Evolutionary conservation across 2,329 filamentous ascomycete genomes (phyloP).

Genomic region (Pseudocercospora fuligena): DNA sequence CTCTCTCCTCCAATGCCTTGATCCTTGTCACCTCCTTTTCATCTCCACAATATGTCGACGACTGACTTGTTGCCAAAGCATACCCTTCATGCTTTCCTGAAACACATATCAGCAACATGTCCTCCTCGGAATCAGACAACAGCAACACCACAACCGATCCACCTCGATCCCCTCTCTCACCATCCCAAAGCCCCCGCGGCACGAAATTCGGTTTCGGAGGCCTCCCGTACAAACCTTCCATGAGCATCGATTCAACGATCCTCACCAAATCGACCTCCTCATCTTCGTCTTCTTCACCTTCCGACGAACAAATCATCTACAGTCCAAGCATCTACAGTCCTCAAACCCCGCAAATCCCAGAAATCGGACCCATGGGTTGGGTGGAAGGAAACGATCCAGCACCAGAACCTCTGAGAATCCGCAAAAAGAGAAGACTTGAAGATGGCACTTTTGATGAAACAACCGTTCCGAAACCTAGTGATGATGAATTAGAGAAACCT

Average conservation of each 20-base stretch:
- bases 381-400: neutral
- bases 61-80: neutral
- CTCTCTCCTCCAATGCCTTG: neutral
- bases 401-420: neutral
- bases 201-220: constrained; percentile 10
- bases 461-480: neutral
- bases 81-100: neutral
- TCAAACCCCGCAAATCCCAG: neutral
- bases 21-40: neutral
- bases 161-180: neutral
- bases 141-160: neutral
- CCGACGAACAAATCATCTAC: neutral
- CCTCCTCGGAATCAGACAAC: neutral
- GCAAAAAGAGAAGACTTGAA: neutral
- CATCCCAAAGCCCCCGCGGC: neutral
- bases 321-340: constrained; percentile 11
- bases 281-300: neutral
- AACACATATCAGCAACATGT: neutral
- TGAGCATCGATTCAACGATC: neutral
- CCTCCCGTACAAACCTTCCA: constrained; percentile 8
- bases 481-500: constrained; percentile 2
- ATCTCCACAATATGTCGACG: neutral
- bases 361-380: neutral
- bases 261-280: neutral
- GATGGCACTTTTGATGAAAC: neutral